Conservation (phyloP, 2,329 filamentous ascomycete genomes). For the Neonectria faginata region DNA sequence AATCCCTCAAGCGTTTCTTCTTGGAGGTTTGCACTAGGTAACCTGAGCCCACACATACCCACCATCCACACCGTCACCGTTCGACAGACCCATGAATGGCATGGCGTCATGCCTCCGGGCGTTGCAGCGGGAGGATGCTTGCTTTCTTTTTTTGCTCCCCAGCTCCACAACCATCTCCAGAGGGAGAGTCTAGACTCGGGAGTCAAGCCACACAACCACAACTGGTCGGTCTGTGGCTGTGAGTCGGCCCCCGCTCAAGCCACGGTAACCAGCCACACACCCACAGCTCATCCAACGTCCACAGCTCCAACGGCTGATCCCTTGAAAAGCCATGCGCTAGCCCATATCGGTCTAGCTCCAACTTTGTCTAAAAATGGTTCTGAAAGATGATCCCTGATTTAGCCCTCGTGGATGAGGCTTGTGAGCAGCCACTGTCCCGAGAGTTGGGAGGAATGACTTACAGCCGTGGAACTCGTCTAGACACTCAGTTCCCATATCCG, state of each 20-base stretch:
- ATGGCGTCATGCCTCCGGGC: conserved; percentile 28
- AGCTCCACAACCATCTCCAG: conserved; percentile 9
- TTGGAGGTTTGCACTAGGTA: background rate
- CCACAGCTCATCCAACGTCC: conserved; percentile 6
- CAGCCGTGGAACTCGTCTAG: conserved; percentile 4
- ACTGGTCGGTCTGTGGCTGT: background rate
- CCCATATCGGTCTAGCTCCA: conserved; percentile 25
- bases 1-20: background rate
- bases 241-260: conserved; percentile 11
- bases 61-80: conserved; percentile 1
- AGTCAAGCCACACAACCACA: background rate
- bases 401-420: conserved; percentile 29
- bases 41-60: background rate
- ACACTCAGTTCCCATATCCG: background rate
- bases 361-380: conserved; percentile 33
- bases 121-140: conserved; percentile 17
- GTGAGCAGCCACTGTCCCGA: conserved; percentile 30
- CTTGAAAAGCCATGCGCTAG: conserved; percentile 2
- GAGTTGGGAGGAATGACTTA: background rate
- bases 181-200: background rate
- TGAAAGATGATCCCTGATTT: conserved; percentile 36
- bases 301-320: conserved; percentile 12
- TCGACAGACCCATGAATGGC: conserved; percentile 8
- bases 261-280: conserved; percentile 36
- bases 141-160: conserved; percentile 19